Conservation (phyloP, 257 asterid genomes). For the Solanum sparsipilum region DNA sequence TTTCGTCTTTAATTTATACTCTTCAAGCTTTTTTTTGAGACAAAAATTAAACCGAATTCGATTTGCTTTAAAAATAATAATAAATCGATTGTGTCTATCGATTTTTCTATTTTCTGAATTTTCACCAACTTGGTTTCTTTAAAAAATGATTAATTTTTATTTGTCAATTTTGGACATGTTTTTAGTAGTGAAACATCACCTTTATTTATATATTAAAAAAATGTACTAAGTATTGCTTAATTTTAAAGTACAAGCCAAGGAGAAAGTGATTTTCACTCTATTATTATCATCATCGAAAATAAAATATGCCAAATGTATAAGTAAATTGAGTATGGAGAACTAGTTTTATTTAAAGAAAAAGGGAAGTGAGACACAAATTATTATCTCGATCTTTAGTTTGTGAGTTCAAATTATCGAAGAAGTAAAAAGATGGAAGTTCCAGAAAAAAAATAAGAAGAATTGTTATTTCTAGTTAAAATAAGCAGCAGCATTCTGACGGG, state of each 20-base stretch:
- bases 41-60: no score
- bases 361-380: neutral
- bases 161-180: neutral
- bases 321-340: neutral
- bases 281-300: neutral
- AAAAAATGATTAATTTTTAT: no score
- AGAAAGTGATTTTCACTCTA: neutral
- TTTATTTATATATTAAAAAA: no score
- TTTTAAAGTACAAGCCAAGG: neutral
- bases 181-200: neutral
- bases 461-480: neutral
- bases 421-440: neutral
- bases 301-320: neutral
- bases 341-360: no score
- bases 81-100: neutral
- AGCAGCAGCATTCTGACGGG: conserved; percentile 3
- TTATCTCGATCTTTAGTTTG: neutral
- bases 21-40: no score
- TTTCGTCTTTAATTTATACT: neutral
- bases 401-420: neutral
- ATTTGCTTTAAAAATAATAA: no score
- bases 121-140: no score
- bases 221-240: neutral
- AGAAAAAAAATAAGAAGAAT: neutral
- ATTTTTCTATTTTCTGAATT: no score